phyloP scores from a whole-genome alignment of 805 yeast species.

The Spathaspora arborariae region DNA sequence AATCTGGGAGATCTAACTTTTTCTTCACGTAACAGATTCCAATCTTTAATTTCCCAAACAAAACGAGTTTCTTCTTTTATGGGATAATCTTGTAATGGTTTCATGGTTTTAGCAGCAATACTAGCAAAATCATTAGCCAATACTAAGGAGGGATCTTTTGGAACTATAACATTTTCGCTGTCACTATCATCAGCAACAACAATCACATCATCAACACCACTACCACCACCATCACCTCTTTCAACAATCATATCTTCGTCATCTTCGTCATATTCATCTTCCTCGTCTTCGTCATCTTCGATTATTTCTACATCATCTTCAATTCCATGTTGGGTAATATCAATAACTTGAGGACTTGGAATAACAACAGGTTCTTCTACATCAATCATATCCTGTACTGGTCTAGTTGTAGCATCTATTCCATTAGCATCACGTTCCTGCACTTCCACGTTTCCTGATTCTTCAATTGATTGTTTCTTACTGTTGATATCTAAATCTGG shows the following conservation, averaged over 20 bases:
- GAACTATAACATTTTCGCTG: background rate
- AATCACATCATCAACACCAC: conserved; percentile 9
- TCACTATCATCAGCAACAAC: conserved; percentile 7
- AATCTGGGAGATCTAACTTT: conserved; percentile 47
- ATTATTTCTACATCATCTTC: conserved; percentile 10
- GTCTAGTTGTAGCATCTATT: conserved; percentile 2
- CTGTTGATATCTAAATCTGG: background rate
- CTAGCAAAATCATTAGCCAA: conserved; percentile 28
- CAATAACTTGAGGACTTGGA: conserved; percentile 5
- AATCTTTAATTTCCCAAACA: conserved; percentile 51
- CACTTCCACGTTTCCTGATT: background rate
- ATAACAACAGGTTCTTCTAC: background rate
- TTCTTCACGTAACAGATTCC: conserved; percentile 39
- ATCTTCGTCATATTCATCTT: conserved; percentile 14
- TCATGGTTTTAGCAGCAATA: conserved; percentile 29
- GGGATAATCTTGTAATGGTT: conserved; percentile 39
- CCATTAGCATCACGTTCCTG: background rate
- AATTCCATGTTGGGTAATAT: conserved; percentile 9
- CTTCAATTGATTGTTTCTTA: background rate
- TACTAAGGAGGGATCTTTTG: background rate
- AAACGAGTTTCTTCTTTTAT: conserved; percentile 26
- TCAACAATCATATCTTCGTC: conserved; percentile 8
- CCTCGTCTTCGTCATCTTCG: conserved; percentile 17
- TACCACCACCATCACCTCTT: conserved; percentile 3
- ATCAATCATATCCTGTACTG: conserved; percentile 1